phyloP scores from a whole-genome alignment of 2,329 filamentous ascomycete genomes.

The Diplodia intermedia region DNA sequence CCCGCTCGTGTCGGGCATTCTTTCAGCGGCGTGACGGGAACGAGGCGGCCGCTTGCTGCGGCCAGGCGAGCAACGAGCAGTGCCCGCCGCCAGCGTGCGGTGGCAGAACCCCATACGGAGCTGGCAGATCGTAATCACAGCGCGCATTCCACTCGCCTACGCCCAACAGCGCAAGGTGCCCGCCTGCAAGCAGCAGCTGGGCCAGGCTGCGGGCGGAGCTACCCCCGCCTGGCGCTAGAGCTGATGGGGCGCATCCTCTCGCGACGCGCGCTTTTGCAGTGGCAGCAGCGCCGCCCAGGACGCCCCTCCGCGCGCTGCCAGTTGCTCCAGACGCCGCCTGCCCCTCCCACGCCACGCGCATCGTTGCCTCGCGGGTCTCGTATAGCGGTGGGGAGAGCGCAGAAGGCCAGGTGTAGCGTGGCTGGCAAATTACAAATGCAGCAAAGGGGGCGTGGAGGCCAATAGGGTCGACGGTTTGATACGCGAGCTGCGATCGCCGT shows the following conservation, averaged over 20 bases:
- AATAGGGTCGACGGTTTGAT: conserved; percentile 27
- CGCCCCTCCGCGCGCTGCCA: conserved; percentile 12
- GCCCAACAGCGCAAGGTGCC: conserved; percentile 30
- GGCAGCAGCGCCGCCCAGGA: conserved; percentile 11
- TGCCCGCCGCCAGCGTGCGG: conserved; percentile 6
- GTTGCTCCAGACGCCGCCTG: neutral
- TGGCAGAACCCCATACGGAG: conserved; percentile 31
- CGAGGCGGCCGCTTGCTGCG: conserved; percentile 17
- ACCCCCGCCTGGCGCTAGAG: conserved; percentile 23
- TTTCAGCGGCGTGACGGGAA: conserved; percentile 14
- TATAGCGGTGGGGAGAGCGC: conserved; percentile 24
- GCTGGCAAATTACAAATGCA: conserved; percentile 31
- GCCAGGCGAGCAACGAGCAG: conserved; percentile 26
- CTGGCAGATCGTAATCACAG: conserved; percentile 32
- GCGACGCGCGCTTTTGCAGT: conserved; percentile 25
- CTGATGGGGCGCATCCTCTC: conserved; percentile 25
- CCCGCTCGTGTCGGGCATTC: conserved; percentile 32
- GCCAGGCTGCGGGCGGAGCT: conserved; percentile 18
- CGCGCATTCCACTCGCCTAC: conserved; percentile 26
- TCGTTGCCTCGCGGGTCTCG: conserved; percentile 29
- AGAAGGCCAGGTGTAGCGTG: conserved; percentile 26
- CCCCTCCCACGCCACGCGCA: conserved; percentile 21
- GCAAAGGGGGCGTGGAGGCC: conserved; percentile 6
- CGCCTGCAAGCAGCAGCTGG: conserved; percentile 26
- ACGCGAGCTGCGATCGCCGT: conserved; percentile 29